Evolutionary conservation across 176 grass and related monocot genomes (phyloP).

Genomic region (Dendrocalamus sinicus): DNA sequence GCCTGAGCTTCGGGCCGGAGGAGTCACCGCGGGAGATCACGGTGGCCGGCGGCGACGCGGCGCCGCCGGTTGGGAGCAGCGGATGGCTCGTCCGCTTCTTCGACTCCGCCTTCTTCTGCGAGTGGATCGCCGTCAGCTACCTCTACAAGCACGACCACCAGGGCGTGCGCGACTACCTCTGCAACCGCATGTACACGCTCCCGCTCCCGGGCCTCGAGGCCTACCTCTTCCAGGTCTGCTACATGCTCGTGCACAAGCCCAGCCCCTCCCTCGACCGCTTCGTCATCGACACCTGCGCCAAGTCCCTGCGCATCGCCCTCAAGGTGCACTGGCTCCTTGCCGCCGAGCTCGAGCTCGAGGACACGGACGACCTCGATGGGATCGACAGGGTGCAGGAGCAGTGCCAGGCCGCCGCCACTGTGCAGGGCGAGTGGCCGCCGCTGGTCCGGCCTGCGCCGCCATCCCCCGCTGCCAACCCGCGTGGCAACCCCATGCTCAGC

Average conservation of each 20-base stretch:
- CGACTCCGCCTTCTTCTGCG: conserved; percentile 97
- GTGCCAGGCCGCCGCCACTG: conserved; percentile 81
- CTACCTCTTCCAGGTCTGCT: conserved; percentile 99
- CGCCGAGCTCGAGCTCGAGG: conserved; percentile 93
- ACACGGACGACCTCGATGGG: conserved; percentile 71
- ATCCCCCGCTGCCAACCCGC: conserved; percentile 63
- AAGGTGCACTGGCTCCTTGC: conserved; percentile 97
- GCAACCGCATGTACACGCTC: conserved; percentile 98
- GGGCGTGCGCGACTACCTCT: conserved; percentile 95
- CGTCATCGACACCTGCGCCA: conserved; percentile 91
- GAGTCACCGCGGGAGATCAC: conserved; percentile 95
- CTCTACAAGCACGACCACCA: conserved; percentile 98
- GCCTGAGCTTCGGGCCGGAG: conserved; percentile 79
- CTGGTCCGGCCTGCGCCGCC: conserved; percentile 56
- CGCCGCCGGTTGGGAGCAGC: conserved; percentile 72
- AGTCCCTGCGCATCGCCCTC: conserved; percentile 86
- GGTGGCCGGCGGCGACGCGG: conserved; percentile 45
- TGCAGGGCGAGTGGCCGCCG: conserved; percentile 76
- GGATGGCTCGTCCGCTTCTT: conserved; percentile 99
- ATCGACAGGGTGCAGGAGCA: conserved; percentile 83
- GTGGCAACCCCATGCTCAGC: conserved; percentile 79
- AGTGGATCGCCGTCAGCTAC: conserved; percentile 99
- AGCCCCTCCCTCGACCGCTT: conserved; percentile 93
- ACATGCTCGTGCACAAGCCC: conserved; percentile 97
- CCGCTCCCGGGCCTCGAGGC: conserved; percentile 85